Evolutionary conservation across 495 filamentous ascomycete genomes (phyloP), one percentile per base, ranked within the genome.

Genomic region (Rhizodiscina lignyota): DNA sequence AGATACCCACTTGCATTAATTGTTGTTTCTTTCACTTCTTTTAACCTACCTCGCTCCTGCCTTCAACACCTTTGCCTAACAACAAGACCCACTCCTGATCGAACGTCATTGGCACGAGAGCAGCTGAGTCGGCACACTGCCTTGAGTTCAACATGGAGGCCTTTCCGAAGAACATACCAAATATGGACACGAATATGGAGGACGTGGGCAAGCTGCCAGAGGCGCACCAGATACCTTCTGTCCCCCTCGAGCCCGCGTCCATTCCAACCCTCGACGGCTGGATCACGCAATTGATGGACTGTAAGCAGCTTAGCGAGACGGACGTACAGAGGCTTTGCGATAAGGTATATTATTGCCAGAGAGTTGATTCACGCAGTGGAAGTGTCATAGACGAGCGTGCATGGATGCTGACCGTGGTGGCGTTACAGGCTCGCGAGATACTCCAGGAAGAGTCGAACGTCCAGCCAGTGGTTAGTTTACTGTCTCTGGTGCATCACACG

Each of bases 131-230:
- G n/a, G n/a, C n/a, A n/a, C n/a, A n/a, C n/a, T n/a, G n/a, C n/a
- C n/a, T n/a, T n/a, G n/a, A n/a, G n/a, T n/a, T n/a, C n/a, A n/a
- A n/a, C n/a, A n/a, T n/a, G n/a, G n/a, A n/a, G n/a, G n/a, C n/a
- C n/a, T n/a, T n/a, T n/a, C n/a, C n/a, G n/a, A n/a, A n/a, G n/a
- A n/a, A n/a, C n/a, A n/a, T n/a, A n/a, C n/a, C n/a, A 27, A 31
- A 34, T 42, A 93, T 93, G 86, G 89, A 97, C 62, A 93, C 85
- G 51, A 93, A 91, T 59, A 97, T 97, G 89, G 78, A 81, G 63
- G 89, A 97, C 57, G 85, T 94, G 44, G 80, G 79, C 50, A 79
- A 84, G 55, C 70, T 76, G 44, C 81, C 85, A 42, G 75, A 91
- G 50, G 81, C 85, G 42, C 72, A 86, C 54, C 64, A 68, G 46